Percentiles rank a stretch among this genome's conserved stretches.
Conservation (phyloP, 371 early-diverging fungal species). For the Mucor velutinosus region DNA sequence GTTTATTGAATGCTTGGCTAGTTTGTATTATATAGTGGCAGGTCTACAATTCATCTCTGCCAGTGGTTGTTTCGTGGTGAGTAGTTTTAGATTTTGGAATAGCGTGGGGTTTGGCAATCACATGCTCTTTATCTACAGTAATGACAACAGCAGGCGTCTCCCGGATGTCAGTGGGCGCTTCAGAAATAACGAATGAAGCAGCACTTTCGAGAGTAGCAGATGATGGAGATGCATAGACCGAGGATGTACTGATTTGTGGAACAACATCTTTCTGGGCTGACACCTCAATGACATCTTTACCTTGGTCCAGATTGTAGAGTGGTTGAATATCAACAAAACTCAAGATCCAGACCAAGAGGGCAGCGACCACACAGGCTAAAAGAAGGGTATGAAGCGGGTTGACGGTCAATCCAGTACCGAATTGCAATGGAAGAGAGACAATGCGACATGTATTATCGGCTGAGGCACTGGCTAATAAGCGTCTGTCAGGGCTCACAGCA, state of each 20-base stretch:
- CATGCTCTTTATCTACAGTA: neutral
- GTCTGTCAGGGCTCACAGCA: conserved; percentile 62
- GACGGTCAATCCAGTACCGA: conserved; percentile 27
- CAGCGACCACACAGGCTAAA: conserved; percentile 33
- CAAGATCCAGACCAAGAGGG: conserved; percentile 20
- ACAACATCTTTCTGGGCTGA: neutral
- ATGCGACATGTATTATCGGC: conserved; percentile 68
- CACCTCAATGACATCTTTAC: neutral
- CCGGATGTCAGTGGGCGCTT: neutral
- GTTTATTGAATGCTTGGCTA: neutral
- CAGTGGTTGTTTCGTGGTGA: neutral
- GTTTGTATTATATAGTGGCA: neutral
- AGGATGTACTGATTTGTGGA: neutral
- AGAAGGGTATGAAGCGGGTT: conserved; percentile 43
- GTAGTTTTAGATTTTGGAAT: neutral
- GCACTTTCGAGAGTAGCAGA: neutral
- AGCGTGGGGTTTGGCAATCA: neutral
- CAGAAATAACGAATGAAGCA: neutral
- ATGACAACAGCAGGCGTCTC: neutral
- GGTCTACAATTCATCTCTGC: conserved; percentile 11
- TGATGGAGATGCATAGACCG: neutral
- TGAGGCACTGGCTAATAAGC: conserved; percentile 64
- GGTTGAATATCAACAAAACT: conserved; percentile 18
- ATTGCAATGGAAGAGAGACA: conserved; percentile 57
- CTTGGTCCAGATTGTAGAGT: neutral